A percentile compares a stretch with the other conserved stretches of the same genome.
These are phyloP conservation scores for Pezicula rhizophila DNA, from an alignment of 2,329 filamentous ascomycete species.

Conservation along the genomic window DNA sequence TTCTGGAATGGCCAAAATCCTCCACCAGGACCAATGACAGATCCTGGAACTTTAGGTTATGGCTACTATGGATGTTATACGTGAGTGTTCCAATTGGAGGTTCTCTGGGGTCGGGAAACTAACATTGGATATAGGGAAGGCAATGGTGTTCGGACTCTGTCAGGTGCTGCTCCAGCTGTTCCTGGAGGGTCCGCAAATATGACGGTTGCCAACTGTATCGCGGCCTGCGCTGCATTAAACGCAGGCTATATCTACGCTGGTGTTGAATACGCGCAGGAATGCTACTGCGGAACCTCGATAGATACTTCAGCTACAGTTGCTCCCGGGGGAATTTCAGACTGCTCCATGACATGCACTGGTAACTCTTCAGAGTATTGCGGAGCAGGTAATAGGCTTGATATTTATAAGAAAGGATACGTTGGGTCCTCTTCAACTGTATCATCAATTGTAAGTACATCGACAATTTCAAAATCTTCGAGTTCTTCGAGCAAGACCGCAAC, in stretches of 20 bases:
- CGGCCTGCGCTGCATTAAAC: constrained; percentile 10
- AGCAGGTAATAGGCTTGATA: constrained; percentile 10
- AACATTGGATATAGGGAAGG: constrained; percentile 12
- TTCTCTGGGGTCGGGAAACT: background rate
- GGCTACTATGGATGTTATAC: constrained; percentile 18
- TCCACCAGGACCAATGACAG: constrained; percentile 12
- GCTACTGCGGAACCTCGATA: constrained; percentile 22
- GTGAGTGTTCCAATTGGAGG: constrained; percentile 5
- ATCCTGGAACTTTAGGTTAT: constrained; percentile 12
- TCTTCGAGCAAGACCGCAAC: too few relatives aligned
- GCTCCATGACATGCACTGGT: constrained; percentile 22
- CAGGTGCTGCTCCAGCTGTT: constrained; percentile 9
- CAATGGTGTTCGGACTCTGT: constrained; percentile 10
- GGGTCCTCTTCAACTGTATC: constrained; percentile 1
- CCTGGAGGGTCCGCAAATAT: constrained; percentile 11
- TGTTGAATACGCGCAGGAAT: constrained; percentile 41
- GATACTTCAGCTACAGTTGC: constrained; percentile 3
- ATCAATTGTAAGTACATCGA: constrained; percentile 3
- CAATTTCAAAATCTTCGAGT: constrained; percentile 1
- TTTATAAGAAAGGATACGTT: constrained; percentile 17
- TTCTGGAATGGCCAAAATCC: constrained; percentile 20
- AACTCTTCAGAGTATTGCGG: constrained; percentile 23
- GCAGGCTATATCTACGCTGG: constrained; percentile 34
- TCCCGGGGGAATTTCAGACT: constrained; percentile 7
- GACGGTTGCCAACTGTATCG: constrained; percentile 16